Evolutionary conservation across 2,329 filamentous ascomycete genomes (phyloP), one percentile per base, ranked within the genome.

Genomic region (Harringtonia aguacate): DNA sequence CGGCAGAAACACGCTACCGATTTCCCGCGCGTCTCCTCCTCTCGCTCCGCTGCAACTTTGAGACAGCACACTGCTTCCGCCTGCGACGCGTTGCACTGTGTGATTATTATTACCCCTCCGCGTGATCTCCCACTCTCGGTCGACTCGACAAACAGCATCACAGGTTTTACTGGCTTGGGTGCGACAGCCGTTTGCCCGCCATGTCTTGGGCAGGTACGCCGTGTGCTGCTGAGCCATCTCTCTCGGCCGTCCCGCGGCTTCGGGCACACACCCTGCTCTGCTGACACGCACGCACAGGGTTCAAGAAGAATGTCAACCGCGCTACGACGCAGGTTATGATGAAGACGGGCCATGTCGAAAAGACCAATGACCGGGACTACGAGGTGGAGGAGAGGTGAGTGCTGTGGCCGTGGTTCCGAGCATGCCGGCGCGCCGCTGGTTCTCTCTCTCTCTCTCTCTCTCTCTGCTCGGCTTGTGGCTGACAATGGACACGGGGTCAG

Each of bases 271-370:
- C 22, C 18, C 36, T 22, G 18, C 20, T 18, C 20, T 29, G 1
- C 27, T 10, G 3, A 12, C 8, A 10, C 20, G 29, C n/a, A 17
- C 8, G 13, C 10, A 1, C 31, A 84, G 83, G 83, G 52, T 90
- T 88, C 71, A 88, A 92, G 72, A 95, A 94, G 66, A 94, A 94
- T 80, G 89, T 97, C 72, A 90, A 92, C 73, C 87, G 92, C 70
- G 90, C 90, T 58, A 95, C 90, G 66, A 98, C 94, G 69, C 89
- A 95, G 81, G 90, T 97, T 50, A 95, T 98, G 87, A 97, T 98
- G 90, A 98, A 98, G 77, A 94, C 89, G 46, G 86, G 92, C 48
- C 92, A 97, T 70, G 94, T 98, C 56, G 92, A 98, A 68, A 90
- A 92, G 69, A 98, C 92, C 22, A 95, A 90, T 63, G 92, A 98